Percentiles rank a stretch among this genome's conserved stretches.
Conservation (phyloP, 2,329 filamentous ascomycete species). For the Aureobasidium leucospermi region DNA sequence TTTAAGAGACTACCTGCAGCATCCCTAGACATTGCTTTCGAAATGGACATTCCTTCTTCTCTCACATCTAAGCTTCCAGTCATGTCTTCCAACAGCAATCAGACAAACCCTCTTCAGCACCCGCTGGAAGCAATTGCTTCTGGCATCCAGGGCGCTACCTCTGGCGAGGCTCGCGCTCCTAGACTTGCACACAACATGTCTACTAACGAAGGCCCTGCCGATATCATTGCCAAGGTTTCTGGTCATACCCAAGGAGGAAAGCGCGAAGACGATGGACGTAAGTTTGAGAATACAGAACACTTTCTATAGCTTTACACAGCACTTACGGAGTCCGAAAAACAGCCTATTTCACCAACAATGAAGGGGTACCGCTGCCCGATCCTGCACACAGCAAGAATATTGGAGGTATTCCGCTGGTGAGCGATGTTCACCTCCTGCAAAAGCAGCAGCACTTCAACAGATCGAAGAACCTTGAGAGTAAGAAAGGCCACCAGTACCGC, state of each 20-base stretch:
- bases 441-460: constrained; percentile 51
- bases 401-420: constrained; percentile 44
- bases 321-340: neutral
- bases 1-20: neutral
- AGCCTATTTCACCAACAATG: constrained; percentile 49
- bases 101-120: constrained; percentile 30
- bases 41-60: constrained; percentile 14
- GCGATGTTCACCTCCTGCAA: constrained; percentile 47
- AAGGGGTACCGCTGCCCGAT: constrained; percentile 46
- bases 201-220: constrained; percentile 46
- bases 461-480: constrained; percentile 45
- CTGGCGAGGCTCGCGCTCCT: constrained; percentile 32
- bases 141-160: constrained; percentile 33
- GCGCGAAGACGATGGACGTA: constrained; percentile 38
- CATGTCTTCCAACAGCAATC: constrained; percentile 25
- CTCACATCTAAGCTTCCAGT: constrained; percentile 7
- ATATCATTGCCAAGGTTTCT: constrained; percentile 45
- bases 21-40: constrained; percentile 1
- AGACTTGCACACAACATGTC: constrained; percentile 36
- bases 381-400: constrained; percentile 46
- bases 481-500: neutral
- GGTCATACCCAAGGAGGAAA: constrained; percentile 40
- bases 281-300: neutral
- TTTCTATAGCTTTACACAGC: neutral
- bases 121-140: constrained; percentile 36